A percentile compares a stretch with the other conserved stretches of the same genome.
These are phyloP conservation scores for Backusella liffmaniae DNA, from an alignment of 192 early-diverging fungal genomes.

Conservation along the genomic window DNA sequence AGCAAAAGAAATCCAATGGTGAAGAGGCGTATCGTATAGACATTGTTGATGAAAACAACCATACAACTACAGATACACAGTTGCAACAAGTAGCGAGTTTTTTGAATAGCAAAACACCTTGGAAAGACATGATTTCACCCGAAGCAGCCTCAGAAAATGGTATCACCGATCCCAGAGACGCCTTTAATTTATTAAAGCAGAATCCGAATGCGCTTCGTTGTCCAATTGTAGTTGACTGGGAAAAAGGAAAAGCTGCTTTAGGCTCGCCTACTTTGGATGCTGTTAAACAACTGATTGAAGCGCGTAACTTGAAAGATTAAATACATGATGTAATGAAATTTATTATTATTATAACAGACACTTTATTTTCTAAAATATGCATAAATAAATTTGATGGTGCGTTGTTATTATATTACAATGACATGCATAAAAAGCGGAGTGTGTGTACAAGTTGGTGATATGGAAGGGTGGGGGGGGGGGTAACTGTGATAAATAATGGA, in stretches of 20 bases:
- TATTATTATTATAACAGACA: constrained; percentile 7
- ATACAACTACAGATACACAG: constrained; percentile 23
- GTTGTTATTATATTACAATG: not conserved
- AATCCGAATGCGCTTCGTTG: constrained; percentile 19
- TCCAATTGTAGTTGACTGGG: constrained; percentile 40
- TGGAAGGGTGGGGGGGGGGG: not conserved
- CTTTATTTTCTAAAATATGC: constrained; percentile 10
- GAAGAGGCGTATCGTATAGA: constrained; percentile 25
- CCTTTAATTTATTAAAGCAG: constrained; percentile 6
- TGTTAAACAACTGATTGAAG: constrained; percentile 17
- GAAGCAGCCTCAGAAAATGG: constrained; percentile 15
- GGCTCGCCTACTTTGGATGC: constrained; percentile 17
- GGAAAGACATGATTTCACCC: constrained; percentile 23
- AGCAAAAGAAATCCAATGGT: constrained; percentile 8
- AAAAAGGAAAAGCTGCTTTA: constrained; percentile 32
- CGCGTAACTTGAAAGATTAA: not conserved
- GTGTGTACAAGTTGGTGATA: not conserved
- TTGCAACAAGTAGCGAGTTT: constrained; percentile 21
- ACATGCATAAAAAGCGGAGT: constrained; percentile 1
- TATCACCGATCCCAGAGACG: constrained; percentile 1
- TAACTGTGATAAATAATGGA: not conserved
- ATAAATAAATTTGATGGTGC: not conserved
- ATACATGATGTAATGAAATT: not conserved
- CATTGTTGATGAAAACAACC: constrained; percentile 17
- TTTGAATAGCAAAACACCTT: constrained; percentile 9